Conservation (phyloP, 495 filamentous ascomycete genomes). For the Penicillium malachiteum region DNA sequence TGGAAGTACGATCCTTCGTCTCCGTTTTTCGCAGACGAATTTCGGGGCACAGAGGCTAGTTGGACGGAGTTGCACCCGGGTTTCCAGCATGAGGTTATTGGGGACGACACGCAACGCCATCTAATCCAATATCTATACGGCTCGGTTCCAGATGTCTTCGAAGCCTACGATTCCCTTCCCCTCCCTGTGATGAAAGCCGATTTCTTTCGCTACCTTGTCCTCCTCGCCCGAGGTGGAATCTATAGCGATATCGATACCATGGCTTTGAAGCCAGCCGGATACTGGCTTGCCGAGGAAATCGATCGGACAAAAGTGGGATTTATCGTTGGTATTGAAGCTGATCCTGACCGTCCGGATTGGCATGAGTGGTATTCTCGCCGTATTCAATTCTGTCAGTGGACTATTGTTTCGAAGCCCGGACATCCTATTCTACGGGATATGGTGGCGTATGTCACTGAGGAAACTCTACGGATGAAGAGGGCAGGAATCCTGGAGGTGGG, state of each 20-base stretch:
- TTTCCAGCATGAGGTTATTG: conserved; percentile 95
- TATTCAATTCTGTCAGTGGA: conserved; percentile 99
- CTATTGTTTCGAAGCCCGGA: conserved; percentile 91
- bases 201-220: conserved; percentile 95
- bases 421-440: conserved; percentile 89
- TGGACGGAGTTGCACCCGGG: conserved; percentile 89
- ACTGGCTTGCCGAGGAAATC: conserved; percentile 82
- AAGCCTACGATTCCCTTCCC: conserved; percentile 84
- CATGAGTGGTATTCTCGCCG: conserved; percentile 91
- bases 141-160: conserved; percentile 84
- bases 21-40: conserved; percentile 69
- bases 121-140: conserved; percentile 84
- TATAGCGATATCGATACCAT: conserved; percentile 96
- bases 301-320: conserved; percentile 76
- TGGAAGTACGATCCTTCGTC: conserved; percentile 90
- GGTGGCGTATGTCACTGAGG: conserved; percentile 78
- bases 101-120: conserved; percentile 80
- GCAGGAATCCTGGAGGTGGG: conserved; percentile 62
- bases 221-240: conserved; percentile 90
- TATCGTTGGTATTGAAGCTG: conserved; percentile 92
- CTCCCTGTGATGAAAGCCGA: conserved; percentile 91
- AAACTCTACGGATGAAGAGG: conserved; percentile 74
- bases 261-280: conserved; percentile 75
- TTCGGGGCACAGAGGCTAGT: conserved; percentile 80
- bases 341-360: conserved; percentile 92